Percentiles rank a stretch among this genome's conserved stretches.
Conservation (phyloP, 78 protist genomes). For the Dictyostelium firmibasis region DNA sequence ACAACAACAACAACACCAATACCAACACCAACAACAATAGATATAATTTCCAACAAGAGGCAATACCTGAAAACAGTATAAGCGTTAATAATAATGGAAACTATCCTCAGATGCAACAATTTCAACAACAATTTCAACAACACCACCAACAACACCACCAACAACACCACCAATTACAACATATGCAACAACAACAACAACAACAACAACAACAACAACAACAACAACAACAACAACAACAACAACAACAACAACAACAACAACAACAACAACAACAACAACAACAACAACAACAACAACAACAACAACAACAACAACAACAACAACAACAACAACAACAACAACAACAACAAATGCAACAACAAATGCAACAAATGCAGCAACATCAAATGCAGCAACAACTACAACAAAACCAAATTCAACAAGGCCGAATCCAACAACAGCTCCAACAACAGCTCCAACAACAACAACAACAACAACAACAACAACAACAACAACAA, state of each 20-base stretch:
- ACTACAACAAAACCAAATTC: not conserved
- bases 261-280: slow-evolving; percentile 29
- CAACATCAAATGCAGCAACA: not conserved
- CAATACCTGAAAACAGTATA: not conserved
- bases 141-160: not conserved
- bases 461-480: not conserved
- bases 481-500: not conserved
- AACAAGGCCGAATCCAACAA: too few species aligned
- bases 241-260: slow-evolving; percentile 9
- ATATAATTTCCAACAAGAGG: not conserved
- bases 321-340: not conserved
- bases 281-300: not conserved
- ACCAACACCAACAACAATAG: not conserved
- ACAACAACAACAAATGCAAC: not conserved
- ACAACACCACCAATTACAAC: not conserved
- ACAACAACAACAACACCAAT: not conserved
- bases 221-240: not conserved
- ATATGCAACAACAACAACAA: not conserved
- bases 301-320: not conserved
- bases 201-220: not conserved
- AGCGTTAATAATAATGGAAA: not conserved
- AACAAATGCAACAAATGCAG: not conserved
- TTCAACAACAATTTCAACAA: not conserved
- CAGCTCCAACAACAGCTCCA: not conserved
- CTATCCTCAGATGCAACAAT: not conserved